Evolutionary conservation across 164 flowering plant species (phyloP).

Genomic region (Vitis cinerea): DNA sequence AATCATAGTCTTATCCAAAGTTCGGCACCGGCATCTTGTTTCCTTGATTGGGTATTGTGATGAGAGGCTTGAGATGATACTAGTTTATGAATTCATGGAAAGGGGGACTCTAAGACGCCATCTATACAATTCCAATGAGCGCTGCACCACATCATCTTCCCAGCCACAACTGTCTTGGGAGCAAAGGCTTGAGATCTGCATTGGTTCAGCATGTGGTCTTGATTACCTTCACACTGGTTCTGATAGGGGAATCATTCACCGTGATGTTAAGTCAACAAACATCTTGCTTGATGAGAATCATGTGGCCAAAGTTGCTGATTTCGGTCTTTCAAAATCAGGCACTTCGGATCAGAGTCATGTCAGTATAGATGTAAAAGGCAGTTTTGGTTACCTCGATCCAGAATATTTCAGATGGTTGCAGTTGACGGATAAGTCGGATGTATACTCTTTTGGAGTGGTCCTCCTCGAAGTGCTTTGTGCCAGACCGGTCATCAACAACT

Average conservation of each 20-base stretch:
- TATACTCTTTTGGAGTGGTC: slow-evolving; percentile 2
- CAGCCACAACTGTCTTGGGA: neutral
- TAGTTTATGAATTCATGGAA: slow-evolving; percentile 3
- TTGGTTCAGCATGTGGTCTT: slow-evolving; percentile 7
- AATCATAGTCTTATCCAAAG: slow-evolving; percentile 1
- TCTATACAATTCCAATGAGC: neutral
- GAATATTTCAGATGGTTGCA: neutral
- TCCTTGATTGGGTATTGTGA: slow-evolving; percentile 11
- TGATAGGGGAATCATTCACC: slow-evolving; percentile 7
- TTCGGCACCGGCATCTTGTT: slow-evolving; percentile 6
- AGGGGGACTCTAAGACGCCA: slow-evolving; percentile 4
- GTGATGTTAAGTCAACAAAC: slow-evolving; percentile 9
- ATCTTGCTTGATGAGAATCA: slow-evolving; percentile 1
- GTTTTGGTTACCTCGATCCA: neutral
- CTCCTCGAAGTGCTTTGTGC: slow-evolving; percentile 1
- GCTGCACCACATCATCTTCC: too few relatives aligned
- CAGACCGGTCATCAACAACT: neutral
- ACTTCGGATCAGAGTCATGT: neutral
- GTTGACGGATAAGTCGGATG: neutral
- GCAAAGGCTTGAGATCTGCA: slow-evolving; percentile 14
- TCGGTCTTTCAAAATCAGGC: slow-evolving; percentile 4
- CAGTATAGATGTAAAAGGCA: neutral
- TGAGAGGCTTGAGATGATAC: slow-evolving; percentile 4
- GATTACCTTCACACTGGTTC: slow-evolving; percentile 9
- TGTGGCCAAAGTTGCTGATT: slow-evolving; percentile 5